These are phyloP conservation scores for Bipolaris victoriae DNA, from an alignment of 2,329 filamentous ascomycete species.

Conservation along the genomic window DNA sequence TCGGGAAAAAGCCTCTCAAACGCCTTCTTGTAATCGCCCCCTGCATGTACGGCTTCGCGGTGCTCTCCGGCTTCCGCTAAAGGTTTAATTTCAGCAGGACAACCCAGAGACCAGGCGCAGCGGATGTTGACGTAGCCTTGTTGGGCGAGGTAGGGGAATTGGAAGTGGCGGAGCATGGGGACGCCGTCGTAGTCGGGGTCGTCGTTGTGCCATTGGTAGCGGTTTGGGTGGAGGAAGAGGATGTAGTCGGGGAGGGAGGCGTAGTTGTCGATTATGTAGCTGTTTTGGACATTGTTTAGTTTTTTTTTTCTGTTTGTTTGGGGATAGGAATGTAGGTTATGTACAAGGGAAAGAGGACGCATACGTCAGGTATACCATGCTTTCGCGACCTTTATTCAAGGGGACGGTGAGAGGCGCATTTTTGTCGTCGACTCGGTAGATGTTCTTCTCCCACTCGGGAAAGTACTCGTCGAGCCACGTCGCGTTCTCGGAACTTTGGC, in stretches of 20 bases:
- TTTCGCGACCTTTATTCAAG: constrained; percentile 57
- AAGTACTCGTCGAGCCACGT: constrained; percentile 51
- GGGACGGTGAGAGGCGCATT: constrained; percentile 51
- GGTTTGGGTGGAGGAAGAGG: constrained; percentile 52
- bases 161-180: constrained; percentile 56
- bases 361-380: constrained; percentile 58
- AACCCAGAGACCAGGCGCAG: constrained; percentile 60
- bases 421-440: constrained; percentile 53
- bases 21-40: constrained; percentile 56
- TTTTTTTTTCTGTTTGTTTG: not conserved
- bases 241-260: constrained; percentile 49
- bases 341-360: constrained; percentile 6
- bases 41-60: constrained; percentile 54
- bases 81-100: constrained; percentile 59
- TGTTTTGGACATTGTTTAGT: constrained; percentile 21
- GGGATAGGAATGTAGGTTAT: too few species aligned
- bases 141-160: constrained; percentile 55
- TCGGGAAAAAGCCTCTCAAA: constrained; percentile 58
- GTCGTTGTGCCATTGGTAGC: constrained; percentile 59
- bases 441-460: constrained; percentile 48
- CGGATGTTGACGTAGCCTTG: constrained; percentile 62
- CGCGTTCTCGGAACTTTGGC: constrained; percentile 47
- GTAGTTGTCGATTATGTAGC: constrained; percentile 53
- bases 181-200: constrained; percentile 60
- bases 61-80: constrained; percentile 50